Evolutionary conservation across 331 rosid genomes (phyloP).

Genomic region (Cydonia oblonga): DNA sequence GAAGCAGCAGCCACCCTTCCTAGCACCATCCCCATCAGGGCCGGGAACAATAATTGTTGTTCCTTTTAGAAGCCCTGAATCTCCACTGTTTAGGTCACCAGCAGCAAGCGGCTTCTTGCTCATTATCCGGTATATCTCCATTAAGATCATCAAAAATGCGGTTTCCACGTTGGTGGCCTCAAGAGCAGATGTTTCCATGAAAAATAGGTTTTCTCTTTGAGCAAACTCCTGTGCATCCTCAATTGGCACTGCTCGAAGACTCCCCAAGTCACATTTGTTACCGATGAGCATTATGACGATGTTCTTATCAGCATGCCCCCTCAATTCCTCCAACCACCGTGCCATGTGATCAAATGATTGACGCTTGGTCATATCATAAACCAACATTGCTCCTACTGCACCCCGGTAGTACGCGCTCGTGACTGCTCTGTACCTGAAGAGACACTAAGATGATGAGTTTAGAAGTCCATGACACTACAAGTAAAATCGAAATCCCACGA

Average conservation of each 20-base stretch:
- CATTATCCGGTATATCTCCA: constrained; percentile 59
- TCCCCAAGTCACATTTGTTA: constrained; percentile 71
- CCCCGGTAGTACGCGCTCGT: constrained; percentile 93
- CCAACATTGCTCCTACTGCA: constrained; percentile 94
- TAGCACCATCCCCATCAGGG: constrained; percentile 15
- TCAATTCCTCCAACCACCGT: constrained; percentile 74
- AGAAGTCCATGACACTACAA: background rate
- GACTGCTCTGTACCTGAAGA: constrained; percentile 73
- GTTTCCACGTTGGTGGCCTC: constrained; percentile 84
- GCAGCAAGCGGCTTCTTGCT: constrained; percentile 54
- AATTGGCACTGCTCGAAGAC: constrained; percentile 76
- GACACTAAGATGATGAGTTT: background rate
- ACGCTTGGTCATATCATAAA: constrained; percentile 78
- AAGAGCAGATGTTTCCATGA: constrained; percentile 91
- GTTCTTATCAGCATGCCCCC: constrained; percentile 73
- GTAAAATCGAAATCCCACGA: background rate
- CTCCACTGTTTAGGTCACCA: constrained; percentile 21
- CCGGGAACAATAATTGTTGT: constrained; percentile 53
- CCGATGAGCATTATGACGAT: constrained; percentile 77
- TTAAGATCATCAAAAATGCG: constrained; percentile 60
- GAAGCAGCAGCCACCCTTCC: constrained; percentile 50
- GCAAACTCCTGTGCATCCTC: constrained; percentile 95
- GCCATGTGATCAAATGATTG: constrained; percentile 93
- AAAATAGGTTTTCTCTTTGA: constrained; percentile 80
- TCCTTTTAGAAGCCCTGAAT: constrained; percentile 46